Base-by-base conservation (phyloP, 176 grass and related monocot species). In the Thalia dealbata region DNA sequence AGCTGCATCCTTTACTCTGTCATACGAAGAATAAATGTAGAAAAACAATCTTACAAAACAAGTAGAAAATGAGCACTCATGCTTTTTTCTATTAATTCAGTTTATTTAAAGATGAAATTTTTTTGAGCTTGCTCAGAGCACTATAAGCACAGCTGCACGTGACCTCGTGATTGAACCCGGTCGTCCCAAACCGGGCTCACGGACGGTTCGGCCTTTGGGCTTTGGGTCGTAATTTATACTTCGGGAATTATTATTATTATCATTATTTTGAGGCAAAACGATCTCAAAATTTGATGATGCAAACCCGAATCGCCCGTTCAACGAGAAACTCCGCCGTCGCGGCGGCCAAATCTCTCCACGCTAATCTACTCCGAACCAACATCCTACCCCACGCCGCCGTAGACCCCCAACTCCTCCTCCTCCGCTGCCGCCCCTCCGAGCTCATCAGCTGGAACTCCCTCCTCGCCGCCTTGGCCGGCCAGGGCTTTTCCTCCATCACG, bases 271-370 rank as follows among this genome's bases (percentile, higher is more conserved):
- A 38, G 32, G 32, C 32, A 38, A 38, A 4, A 38, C 32, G 32
- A 38, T 58, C 54, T 58, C 54, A n/a, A 23, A n/a, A 7, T 58
- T 58, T 23, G 54, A 58, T 23, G 54, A 58, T 58, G 54, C 54
- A n/a, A n/a, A 58, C 15, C 54, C 54, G 22, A 58, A 58, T 58
- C 18, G 19, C 54, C 4, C 54, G 54, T 16, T n/a, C 54, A 14
- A n/a, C 32, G 32, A 38, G 1, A 1, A 38, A 38, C 29, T 35
- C 32, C 64, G 29, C 30, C 64, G 30, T 10, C 30, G 32, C 64
- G 35, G 79, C 85, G 63, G 76, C 79, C 76, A 80, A 74, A 70
- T 42, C 76, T 7, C 82, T 91, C 79, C 82, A 91, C 54, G 79
- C 84, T 21, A 19, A 52, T 14, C 73, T 87, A 14, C 58, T 87